Conservation (phyloP, 1,139 yeast genomes). For the Wickerhamomyces sp. region DNA sequence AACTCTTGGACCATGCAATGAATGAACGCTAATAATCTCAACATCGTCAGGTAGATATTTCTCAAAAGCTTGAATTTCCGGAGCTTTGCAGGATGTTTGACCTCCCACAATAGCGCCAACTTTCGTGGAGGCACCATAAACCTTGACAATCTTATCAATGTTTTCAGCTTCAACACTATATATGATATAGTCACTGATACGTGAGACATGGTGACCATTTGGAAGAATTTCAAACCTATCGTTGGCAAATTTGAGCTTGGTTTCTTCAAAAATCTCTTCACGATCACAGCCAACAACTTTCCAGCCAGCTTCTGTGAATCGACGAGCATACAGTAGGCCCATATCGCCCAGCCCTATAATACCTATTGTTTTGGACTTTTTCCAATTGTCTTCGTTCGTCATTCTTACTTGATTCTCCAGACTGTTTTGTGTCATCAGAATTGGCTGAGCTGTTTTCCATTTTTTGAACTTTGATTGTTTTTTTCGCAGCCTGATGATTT, state of each 20-base stretch:
- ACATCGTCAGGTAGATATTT: conserved; percentile 66
- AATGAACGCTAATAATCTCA: conserved; percentile 81
- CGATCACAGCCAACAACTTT: conserved; percentile 86
- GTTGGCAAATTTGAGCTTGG: conserved; percentile 37
- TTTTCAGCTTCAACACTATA: conserved; percentile 90
- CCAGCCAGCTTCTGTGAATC: conserved; percentile 85
- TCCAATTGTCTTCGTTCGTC: conserved; percentile 17
- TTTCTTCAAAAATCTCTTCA: conserved; percentile 55
- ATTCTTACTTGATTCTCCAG: neutral
- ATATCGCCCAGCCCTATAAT: conserved; percentile 96
- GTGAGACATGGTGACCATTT: conserved; percentile 81
- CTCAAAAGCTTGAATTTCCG: conserved; percentile 87
- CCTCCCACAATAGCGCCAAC: conserved; percentile 94
- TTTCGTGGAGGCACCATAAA: conserved; percentile 85
- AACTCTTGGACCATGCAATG: conserved; percentile 92
- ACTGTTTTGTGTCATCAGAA: neutral
- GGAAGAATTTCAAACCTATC: conserved; percentile 49
- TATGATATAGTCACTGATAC: conserved; percentile 74
- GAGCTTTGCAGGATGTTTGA: conserved; percentile 91
- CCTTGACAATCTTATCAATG: conserved; percentile 61
- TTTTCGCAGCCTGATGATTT: too few relatives aligned
- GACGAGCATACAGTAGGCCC: conserved; percentile 83
- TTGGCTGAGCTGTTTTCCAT: neutral
- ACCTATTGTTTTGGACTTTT: conserved; percentile 57
- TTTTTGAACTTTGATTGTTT: too few relatives aligned